Percentiles rank a stretch among this genome's conserved stretches.
Conservation (phyloP, 257 asterid genomes). For the Plectranthus barbatus region DNA sequence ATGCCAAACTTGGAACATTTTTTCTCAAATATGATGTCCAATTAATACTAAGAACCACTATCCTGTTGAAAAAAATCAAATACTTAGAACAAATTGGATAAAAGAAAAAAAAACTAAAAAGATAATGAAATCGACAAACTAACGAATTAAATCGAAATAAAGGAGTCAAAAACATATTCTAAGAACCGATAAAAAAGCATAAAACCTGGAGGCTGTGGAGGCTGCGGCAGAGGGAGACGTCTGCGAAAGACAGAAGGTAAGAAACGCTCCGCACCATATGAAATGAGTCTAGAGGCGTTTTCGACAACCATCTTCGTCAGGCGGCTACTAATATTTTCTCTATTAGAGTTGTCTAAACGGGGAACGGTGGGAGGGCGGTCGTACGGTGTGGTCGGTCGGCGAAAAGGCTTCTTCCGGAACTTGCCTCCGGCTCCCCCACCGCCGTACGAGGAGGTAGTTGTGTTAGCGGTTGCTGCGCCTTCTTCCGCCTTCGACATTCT, state of each 20-base stretch:
- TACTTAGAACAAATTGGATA: neutral
- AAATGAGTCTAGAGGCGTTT: conserved; percentile 71
- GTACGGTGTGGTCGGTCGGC: conserved; percentile 68
- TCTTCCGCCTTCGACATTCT: conserved; percentile 69
- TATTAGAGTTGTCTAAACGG: conserved; percentile 16
- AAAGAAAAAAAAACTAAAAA: neutral
- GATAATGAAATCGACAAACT: neutral
- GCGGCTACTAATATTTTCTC: conserved; percentile 42
- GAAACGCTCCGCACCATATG: conserved; percentile 61
- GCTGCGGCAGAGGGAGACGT: conserved; percentile 46
- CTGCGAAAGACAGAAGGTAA: conserved; percentile 50
- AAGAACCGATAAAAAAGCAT: neutral
- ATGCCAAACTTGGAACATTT: neutral
- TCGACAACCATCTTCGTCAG: conserved; percentile 65
- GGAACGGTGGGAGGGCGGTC: conserved; percentile 51
- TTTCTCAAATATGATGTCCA: neutral
- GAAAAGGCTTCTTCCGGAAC: conserved; percentile 49
- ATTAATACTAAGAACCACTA: neutral
- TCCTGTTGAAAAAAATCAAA: neutral
- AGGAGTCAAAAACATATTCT: neutral
- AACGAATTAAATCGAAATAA: neutral
- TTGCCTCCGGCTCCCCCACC: conserved; percentile 87
- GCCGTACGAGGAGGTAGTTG: conserved; percentile 31
- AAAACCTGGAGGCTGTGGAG: conserved; percentile 48
- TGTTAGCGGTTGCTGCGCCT: conserved; percentile 36